Evolutionary conservation across 2,329 filamentous ascomycete species (phyloP).

Genomic region (Chaetomium olivaceum): DNA sequence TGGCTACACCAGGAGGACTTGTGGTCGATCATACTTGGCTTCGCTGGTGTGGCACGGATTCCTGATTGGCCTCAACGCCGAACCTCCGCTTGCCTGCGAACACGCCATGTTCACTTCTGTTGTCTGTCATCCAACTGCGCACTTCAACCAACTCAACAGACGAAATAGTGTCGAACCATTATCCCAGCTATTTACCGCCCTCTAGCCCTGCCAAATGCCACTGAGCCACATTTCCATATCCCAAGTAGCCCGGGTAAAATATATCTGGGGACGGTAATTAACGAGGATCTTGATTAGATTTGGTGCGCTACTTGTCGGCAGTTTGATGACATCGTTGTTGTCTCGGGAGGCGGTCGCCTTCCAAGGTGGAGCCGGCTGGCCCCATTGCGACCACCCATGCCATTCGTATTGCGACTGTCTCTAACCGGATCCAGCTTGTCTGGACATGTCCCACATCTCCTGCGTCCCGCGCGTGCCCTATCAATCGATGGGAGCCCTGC

Average conservation of each 20-base stretch:
- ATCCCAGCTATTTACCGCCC: not conserved
- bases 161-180: not conserved
- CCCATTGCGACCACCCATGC: not conserved
- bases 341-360: not conserved
- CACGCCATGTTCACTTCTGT: not conserved
- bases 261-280: not conserved
- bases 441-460: not conserved
- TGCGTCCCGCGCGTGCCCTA: not conserved
- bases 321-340: conserved; percentile 5
- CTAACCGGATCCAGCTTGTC: not conserved
- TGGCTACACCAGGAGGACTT: conserved; percentile 15
- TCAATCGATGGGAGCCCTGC: not conserved
- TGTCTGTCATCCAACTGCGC: not conserved
- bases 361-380: not conserved
- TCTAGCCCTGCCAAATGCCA: not conserved
- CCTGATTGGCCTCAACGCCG: not conserved
- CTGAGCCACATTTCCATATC: not conserved
- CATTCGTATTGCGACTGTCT: not conserved
- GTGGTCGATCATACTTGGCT: conserved; percentile 24
- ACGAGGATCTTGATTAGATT: not conserved
- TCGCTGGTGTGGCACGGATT: not conserved
- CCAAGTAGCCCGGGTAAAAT: not conserved
- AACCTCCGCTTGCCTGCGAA: not conserved
- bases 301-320: not conserved
- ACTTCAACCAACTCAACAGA: not conserved